Evolutionary conservation across 306 rosid genomes (phyloP), one percentile per base, ranked within the genome.

Genomic region (Malus asiatica): DNA sequence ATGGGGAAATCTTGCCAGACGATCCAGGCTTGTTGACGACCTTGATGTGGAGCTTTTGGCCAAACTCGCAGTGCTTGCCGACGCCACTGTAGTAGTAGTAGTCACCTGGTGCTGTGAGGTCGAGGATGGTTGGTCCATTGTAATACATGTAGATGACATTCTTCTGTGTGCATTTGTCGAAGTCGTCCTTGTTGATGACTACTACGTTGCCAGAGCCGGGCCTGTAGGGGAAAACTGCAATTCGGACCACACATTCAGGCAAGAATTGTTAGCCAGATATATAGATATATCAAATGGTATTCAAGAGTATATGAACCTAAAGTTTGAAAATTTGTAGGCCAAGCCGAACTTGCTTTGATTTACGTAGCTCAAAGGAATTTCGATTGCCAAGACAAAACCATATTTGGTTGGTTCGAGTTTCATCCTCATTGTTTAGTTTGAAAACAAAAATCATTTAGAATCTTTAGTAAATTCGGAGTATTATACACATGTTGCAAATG

Each of bases 41-140:
- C 15, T 6, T 65, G 82, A 93, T 15, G 53, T 72, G 58, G 67
- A 93, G 90, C 88, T 85, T 93, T 13, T 83, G 91, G 69, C 98
- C 98, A 2, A 48, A 61, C 72, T 91, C 94, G 19, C 98, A 93
- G 53, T 88, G 97, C 85, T 81, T 90, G 3, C 98, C 97, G 4
- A 88, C 78, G 2, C 88, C 84, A 71, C 61, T 81, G 40, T 80
- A 83, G 87, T 72, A 93, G 82, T 70, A 93, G 76, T 74, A 82
- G 58, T 88, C 88, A 0, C 94, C 98, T 1, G 84, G 52, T 10
- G 32, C 42, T 1, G 70, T 78, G 68, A 93, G 77, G n/a, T 33
- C 10, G 62, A 90, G 1, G 8, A 35, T 60, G 0, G 87, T 38
- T 55, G 93, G 86, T 8, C 97, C 98, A 4, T 16, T 25, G 75